Evolutionary conservation across 352 stramenopile genomes (phyloP).

Genomic region (Phytophthora ramorum): DNA sequence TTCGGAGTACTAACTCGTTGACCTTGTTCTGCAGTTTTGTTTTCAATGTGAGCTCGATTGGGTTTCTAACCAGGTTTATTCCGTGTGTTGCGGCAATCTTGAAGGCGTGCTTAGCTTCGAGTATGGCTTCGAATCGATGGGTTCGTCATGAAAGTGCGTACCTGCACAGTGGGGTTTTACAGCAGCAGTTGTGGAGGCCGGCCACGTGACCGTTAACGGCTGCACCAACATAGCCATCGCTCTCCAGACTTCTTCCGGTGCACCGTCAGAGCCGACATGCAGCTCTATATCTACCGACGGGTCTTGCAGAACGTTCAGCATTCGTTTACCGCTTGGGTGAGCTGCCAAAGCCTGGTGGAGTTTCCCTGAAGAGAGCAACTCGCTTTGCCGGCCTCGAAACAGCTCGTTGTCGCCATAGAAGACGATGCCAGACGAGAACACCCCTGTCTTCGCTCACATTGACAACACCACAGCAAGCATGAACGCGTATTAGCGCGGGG

Average conservation of each 20-base stretch:
- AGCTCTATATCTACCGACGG: conserved; percentile 36
- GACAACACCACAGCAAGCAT: neutral
- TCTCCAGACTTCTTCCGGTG: conserved; percentile 27
- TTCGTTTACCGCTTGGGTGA: conserved; percentile 26
- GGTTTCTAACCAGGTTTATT: neutral
- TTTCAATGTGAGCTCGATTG: neutral
- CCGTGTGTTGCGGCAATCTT: conserved; percentile 19
- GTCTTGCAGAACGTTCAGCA: conserved; percentile 45
- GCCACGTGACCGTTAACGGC: conserved; percentile 13
- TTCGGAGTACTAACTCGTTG: neutral
- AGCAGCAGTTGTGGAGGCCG: neutral
- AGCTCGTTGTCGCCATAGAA: conserved; percentile 29
- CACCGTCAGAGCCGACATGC: conserved; percentile 51
- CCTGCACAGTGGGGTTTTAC: neutral
- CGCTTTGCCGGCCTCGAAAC: conserved; percentile 26
- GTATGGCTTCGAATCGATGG: neutral
- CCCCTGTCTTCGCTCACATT: conserved; percentile 12
- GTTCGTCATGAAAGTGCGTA: neutral
- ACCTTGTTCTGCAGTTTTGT: neutral
- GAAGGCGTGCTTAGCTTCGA: conserved; percentile 12
- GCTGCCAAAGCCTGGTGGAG: conserved; percentile 38
- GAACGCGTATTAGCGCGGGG: neutral
- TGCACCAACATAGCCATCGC: conserved; percentile 25
- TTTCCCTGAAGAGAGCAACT: conserved; percentile 26
- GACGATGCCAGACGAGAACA: conserved; percentile 27